Conservation (phyloP, 2,329 filamentous ascomycete species). For the Orbilia ellipsospora region DNA sequence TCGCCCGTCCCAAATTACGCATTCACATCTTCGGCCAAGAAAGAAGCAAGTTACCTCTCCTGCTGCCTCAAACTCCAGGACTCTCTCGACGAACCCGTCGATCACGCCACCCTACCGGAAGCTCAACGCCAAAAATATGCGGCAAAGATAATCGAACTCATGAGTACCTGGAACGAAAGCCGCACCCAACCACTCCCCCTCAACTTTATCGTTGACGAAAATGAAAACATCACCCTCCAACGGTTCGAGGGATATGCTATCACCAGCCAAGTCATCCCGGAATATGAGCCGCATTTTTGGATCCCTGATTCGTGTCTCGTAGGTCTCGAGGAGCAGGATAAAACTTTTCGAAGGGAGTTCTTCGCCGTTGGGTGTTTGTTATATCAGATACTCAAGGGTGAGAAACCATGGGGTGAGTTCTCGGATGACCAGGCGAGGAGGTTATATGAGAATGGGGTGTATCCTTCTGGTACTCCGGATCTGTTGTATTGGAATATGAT, state of each 20-base stretch:
- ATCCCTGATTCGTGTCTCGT: constrained; percentile 35
- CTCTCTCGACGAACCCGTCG: background rate
- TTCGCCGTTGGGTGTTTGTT: constrained; percentile 40
- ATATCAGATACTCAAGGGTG: constrained; percentile 13
- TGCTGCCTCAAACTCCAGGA: constrained; percentile 16
- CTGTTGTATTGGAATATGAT: constrained; percentile 19
- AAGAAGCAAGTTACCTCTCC: constrained; percentile 4
- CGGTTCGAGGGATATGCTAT: background rate
- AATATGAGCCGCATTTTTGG: constrained; percentile 43
- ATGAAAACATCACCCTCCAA: constrained; percentile 6
- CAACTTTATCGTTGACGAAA: constrained; percentile 8
- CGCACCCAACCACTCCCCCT: constrained; percentile 2
- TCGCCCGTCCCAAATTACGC: no score
- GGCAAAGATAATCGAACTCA: constrained; percentile 13
- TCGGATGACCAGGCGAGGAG: background rate
- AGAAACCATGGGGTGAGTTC: constrained; percentile 17
- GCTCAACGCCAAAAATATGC: background rate
- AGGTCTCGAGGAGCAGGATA: constrained; percentile 15
- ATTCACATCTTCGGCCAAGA: no score
- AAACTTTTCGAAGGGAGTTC: constrained; percentile 16
- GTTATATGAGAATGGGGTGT: constrained; percentile 20
- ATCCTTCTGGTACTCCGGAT: constrained; percentile 15
- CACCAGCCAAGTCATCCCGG: background rate
- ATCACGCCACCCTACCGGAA: constrained; percentile 3
- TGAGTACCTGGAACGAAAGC: background rate